Conservation (phyloP, 441 rosid genomes). For the Cnidoscolus chayamansa region DNA sequence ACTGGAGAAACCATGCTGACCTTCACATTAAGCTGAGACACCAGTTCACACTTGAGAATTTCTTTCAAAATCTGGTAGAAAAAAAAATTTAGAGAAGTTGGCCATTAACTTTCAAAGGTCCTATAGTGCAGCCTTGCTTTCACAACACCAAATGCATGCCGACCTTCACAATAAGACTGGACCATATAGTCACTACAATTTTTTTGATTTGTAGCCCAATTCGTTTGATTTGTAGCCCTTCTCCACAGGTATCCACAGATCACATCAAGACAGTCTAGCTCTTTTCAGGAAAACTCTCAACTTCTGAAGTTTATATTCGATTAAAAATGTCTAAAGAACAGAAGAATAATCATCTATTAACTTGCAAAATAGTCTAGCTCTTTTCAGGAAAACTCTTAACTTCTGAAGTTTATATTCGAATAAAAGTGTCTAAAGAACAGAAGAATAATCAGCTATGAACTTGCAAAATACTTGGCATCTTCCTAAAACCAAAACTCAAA, state of each 20-base stretch:
- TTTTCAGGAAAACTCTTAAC: neutral
- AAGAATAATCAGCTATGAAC: neutral
- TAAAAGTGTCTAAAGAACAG: conserved; percentile 1
- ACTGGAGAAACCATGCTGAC: neutral
- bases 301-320: neutral
- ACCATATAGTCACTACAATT: neutral
- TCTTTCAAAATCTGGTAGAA: neutral
- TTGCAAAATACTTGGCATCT: neutral
- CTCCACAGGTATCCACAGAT: neutral
- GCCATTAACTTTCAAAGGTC: neutral
- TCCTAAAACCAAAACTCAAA: conserved; percentile 2
- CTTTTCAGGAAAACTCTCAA: neutral
- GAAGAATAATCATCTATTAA: neutral
- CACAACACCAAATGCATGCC: conserved; percentile 5
- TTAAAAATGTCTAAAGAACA: conserved; percentile 1
- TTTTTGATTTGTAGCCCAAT: neutral
- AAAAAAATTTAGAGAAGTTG: neutral
- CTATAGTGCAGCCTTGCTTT: neutral
- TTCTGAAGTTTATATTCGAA: neutral
- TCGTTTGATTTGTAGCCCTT: neutral
- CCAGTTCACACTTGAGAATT: neutral
- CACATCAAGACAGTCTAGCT: neutral
- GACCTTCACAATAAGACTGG: neutral
- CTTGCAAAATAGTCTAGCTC: neutral
- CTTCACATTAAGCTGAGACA: neutral